Base-by-base conservation (phyloP, 768 basidiomycete genomes). In the Amanita phalloides region DNA sequence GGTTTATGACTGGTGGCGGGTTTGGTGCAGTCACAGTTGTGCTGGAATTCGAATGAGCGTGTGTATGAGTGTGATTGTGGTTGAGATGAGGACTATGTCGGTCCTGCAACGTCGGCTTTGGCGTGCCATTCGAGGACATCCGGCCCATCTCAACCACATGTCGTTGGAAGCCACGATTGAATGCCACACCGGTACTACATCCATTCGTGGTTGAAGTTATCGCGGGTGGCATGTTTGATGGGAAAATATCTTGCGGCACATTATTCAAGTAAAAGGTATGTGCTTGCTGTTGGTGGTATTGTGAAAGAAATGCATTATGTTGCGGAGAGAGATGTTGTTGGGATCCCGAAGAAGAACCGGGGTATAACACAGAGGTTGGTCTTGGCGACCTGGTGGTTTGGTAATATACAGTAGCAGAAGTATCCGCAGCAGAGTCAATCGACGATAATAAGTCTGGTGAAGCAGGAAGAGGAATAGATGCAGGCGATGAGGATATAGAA, bases 351-450 rank as follows among this genome's bases (percentile, higher is more conserved):
- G 57, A 62, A 45, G 51, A 45, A 45, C 43, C 32, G 47, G 75
- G 74, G 71, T 78, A 75, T 75, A 74, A 55, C 39, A 68, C 60
- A 56, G 68, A 44, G 23, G 35, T 68, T 33, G 74, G 68, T 55
- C 71, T 71, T 46, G 76, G 73, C 1, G 75, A 73, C 56, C 73
- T 66, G 50, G 75, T 70, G 26, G 81, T 82, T 68, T 84, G 78
- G 63, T 83, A 84, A 68, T 71, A 84, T 76, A 84, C 79, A 76
- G 77, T 81, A 58, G 74, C 60, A 61, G 45, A 30, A 47, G 46
- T 26, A 10, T 47, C 53, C 20, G 14, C 28, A 33, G 41, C 32
- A 17, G 28, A 26, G 28, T 47, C 46, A 11, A 26, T 45, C 44
- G 50, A 64, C 53, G 62, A 57, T 20, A 73, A 64, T 53, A 69